phyloP scores from a whole-genome alignment of 1,139 yeast genomes.

The Scheffersomyces lignicola region DNA sequence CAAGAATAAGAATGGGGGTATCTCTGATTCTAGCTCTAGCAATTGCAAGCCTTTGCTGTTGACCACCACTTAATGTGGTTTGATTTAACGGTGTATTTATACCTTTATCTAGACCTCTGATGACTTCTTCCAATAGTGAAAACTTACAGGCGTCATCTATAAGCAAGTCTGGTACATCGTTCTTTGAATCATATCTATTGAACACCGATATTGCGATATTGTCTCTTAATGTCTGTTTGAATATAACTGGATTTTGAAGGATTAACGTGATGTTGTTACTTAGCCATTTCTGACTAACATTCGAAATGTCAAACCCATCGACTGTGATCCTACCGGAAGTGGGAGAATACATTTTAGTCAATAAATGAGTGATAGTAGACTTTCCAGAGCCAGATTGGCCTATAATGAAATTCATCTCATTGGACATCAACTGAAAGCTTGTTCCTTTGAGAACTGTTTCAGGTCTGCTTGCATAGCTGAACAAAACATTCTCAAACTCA shows the following conservation, averaged over 20 bases:
- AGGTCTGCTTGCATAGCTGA: slow-evolving; percentile 61
- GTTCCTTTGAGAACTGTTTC: slow-evolving; percentile 48
- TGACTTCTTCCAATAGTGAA: slow-evolving; percentile 49
- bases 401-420: slow-evolving; percentile 59
- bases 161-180: slow-evolving; percentile 21
- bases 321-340: slow-evolving; percentile 64
- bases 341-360: slow-evolving; percentile 58
- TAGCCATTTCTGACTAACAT: slow-evolving; percentile 53
- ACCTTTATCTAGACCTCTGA: slow-evolving; percentile 52
- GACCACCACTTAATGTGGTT: slow-evolving; percentile 84
- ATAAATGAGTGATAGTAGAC: slow-evolving; percentile 69
- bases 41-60: slow-evolving; percentile 74
- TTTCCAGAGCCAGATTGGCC: slow-evolving; percentile 94
- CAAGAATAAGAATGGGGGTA: slow-evolving; percentile 73
- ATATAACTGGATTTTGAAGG: slow-evolving; percentile 68
- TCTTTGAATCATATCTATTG: slow-evolving; percentile 20
- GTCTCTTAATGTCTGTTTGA: slow-evolving; percentile 60
- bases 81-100: slow-evolving; percentile 51
- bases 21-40: slow-evolving; percentile 80
- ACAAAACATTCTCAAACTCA: slow-evolving; percentile 51
- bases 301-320: slow-evolving; percentile 50
- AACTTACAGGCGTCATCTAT: slow-evolving; percentile 51
- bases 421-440: slow-evolving; percentile 43
- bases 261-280: slow-evolving; percentile 66
- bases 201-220: slow-evolving; percentile 57